A percentile compares a stretch with the other conserved stretches of the same genome.
Evolutionary conservation across 192 early-diverging fungal species (phyloP).

Genomic region (Kappamyces sp.): DNA sequence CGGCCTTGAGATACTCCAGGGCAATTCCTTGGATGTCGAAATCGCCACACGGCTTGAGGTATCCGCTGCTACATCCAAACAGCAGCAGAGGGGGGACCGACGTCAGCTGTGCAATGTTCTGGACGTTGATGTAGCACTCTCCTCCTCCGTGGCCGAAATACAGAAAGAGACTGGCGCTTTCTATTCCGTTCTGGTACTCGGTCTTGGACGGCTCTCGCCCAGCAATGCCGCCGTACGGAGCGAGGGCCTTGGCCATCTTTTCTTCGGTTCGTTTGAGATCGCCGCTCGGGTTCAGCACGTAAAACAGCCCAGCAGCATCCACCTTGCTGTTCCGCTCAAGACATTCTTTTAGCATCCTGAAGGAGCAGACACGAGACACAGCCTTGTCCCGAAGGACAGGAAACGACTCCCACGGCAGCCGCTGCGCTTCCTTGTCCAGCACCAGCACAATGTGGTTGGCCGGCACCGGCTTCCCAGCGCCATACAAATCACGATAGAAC

Average conservation of each 20-base stretch:
- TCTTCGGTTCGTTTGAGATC: constrained; percentile 79
- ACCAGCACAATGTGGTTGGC: constrained; percentile 70
- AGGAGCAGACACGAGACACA: constrained; percentile 73
- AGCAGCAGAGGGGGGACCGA: constrained; percentile 75
- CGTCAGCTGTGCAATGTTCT: constrained; percentile 56
- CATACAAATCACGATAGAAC: constrained; percentile 4
- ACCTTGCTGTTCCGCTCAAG: not conserved
- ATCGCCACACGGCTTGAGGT: constrained; percentile 64
- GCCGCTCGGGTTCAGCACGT: constrained; percentile 85
- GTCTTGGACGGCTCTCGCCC: constrained; percentile 60
- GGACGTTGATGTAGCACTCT: constrained; percentile 69
- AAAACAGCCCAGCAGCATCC: constrained; percentile 50
- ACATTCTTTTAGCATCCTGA: constrained; percentile 65
- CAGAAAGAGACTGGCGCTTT: constrained; percentile 55
- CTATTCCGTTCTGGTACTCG: constrained; percentile 56
- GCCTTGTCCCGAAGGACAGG: constrained; percentile 63
- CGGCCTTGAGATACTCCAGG: constrained; percentile 77
- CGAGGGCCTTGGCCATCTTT: constrained; percentile 57
- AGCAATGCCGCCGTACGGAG: constrained; percentile 68
- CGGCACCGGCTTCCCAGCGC: not conserved
- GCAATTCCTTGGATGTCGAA: constrained; percentile 85
- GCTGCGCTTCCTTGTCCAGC: constrained; percentile 76
- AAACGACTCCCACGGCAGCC: constrained; percentile 85
- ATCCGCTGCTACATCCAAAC: constrained; percentile 93
- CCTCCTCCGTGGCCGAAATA: constrained; percentile 93